Evolutionary conservation across 257 asterid genomes (phyloP), one percentile per base, ranked within the genome.

Genomic region (Ehretia macrophylla): DNA sequence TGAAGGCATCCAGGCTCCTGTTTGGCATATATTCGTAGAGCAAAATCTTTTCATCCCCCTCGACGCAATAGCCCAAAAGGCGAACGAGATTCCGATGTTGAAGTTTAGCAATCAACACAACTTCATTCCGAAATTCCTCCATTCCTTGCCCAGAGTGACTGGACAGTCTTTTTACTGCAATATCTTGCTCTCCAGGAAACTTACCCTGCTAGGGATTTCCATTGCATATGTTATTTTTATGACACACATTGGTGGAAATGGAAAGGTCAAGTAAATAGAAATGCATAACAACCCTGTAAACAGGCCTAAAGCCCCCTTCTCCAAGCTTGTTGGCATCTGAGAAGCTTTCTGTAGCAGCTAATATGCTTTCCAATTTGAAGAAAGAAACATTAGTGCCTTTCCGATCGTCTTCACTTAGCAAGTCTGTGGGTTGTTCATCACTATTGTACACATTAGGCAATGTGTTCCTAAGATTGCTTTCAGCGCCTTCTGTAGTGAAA

Each of bases 241-340:
- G 8, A 10, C 20, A 50, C 6, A 3, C 32, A 16, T 10, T 39
- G 12, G 19, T 50, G 8, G 9, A 20, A 62, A 14, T 35, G 27
- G 16, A 22, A 42, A 4, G 23, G 37, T 13, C 11, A 6, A 35
- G 45, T 14, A 9, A 27, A n/a, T 0, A 0, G 1, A 32, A 37
- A 20, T 10, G 22, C 8, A 47, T 17, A 32, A 21, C n/a, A 27
- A 76, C 90, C 84, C 75, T 85, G 60, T 85, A 80, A 19, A 85
- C 90, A 5, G 87, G 84, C 14, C 95, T 86, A 58, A 78, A 83
- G 60, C 94, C 94, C 18, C 90, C 94, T 59, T 39, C 74, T 40
- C 94, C 94, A 3, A 85, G 82, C 77, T 76, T 80, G 68, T 79
- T 73, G 55, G 58, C 72, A 64, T 68, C 62, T 0, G 88, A 76